Evolutionary conservation across 768 basidiomycete species (phyloP), one percentile per base, ranked within the genome.

Genomic region (Russula earlei): DNA sequence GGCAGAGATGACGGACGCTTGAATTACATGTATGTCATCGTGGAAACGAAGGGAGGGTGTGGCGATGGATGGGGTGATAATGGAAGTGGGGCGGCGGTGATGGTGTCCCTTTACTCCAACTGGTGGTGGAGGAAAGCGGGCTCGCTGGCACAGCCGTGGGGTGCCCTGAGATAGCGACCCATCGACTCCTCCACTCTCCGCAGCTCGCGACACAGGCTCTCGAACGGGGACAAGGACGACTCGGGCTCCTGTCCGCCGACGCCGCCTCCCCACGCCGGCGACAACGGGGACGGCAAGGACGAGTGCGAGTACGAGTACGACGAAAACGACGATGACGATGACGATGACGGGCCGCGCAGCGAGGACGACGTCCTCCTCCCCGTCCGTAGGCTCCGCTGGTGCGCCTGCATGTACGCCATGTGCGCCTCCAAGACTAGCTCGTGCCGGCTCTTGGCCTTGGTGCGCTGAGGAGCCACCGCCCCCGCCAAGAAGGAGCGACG

Each of bases 361-460:
- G 14, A 5, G 12, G 38, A 38, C 38, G 43, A 25, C 15, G 43
- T 7, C n/a, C n/a, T n/a, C n/a, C n/a, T n/a, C n/a, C n/a, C n/a
- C n/a, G n/a, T n/a, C n/a, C 17, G 47, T 19, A 19, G 19, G 34
- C 34, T 36, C 34, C 20, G 45, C 17, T 24, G 41, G 24, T 55
- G 41, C 11, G 31, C 40, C 17, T 43, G 17, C 33, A 58, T 42
- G 41, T 48, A 58, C 8, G 56, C 46, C 15, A 44, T 20, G 41
- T 58, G 41, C 8, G 56, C 56, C 7, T 58, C 56, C 27, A 52
- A 58, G 20, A 58, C 36, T 19, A 53, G 52, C 56, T 58, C 56
- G 41, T 58, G 56, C 20, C 56, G 56, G 41, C 52, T 49, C 38
- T 57, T 57, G 51, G 46, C 49, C 38, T 57, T 57, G 51, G 37